Evolutionary conservation across 108 stramenopile genomes (phyloP).

Genomic region (Skeletonema potamos): DNA sequence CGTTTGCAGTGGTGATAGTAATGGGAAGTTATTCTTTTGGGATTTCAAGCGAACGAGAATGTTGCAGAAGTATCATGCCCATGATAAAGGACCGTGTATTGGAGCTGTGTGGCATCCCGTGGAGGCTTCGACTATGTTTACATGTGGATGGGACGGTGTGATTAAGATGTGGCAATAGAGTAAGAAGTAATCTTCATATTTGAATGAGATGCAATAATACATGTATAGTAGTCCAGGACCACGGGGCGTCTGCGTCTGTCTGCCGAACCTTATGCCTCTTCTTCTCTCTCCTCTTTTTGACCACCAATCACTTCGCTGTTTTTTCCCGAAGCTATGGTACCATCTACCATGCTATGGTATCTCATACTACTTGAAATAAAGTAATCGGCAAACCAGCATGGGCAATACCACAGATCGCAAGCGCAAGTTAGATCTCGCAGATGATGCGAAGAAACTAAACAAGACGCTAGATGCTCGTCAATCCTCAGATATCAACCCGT

Average conservation of each 20-base stretch:
- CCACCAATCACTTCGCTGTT: background rate
- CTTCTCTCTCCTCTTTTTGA: background rate
- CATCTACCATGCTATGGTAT: too few species aligned
- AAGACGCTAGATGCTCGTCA: conserved; percentile 25
- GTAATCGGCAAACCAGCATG: too few species aligned
- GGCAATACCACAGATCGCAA: conserved; percentile 23
- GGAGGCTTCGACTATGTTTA: conserved; percentile 90
- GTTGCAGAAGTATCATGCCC: conserved; percentile 88
- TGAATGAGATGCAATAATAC: background rate
- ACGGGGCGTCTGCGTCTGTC: too few species aligned
- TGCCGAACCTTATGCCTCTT: background rate
- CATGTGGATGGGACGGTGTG: conserved; percentile 98
- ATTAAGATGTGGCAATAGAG: conserved; percentile 93
- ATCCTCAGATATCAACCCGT: conserved; percentile 78
- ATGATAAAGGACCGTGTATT: conserved; percentile 93
- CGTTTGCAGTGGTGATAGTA: conserved; percentile 93
- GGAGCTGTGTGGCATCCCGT: conserved; percentile 96
- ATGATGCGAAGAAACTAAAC: conserved; percentile 6
- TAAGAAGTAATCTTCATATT: background rate
- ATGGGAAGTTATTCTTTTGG: conserved; percentile 96
- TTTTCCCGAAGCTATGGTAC: background rate
- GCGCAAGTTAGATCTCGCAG: conserved; percentile 25
- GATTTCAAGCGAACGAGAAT: conserved; percentile 88
- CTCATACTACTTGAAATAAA: too few species aligned
- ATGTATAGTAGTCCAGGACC: too few species aligned